Conservation (phyloP, 345 rosid genomes). For the Dipteronia sinensis region DNA sequence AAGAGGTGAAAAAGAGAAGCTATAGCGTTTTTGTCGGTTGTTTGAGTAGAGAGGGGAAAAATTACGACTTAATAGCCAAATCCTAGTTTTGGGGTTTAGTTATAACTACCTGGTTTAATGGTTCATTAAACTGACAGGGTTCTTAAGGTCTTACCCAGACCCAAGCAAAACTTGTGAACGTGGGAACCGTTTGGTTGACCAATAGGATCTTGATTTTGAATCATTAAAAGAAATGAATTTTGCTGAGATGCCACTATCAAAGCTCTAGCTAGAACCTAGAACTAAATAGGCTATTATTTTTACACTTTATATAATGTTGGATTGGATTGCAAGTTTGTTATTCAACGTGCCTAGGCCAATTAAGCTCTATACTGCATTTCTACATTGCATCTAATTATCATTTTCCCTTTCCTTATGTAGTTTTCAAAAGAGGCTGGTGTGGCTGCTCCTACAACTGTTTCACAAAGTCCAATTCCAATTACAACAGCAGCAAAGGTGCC, state of each 20-base stretch:
- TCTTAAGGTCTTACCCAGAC: no score
- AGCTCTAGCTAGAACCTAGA: background rate
- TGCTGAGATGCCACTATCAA: background rate
- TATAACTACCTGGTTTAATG: no score
- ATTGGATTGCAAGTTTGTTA: background rate
- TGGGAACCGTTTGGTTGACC: background rate
- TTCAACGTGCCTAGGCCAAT: background rate
- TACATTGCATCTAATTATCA: background rate
- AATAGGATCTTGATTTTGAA: background rate
- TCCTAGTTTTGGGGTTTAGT: no score
- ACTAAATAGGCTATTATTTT: background rate
- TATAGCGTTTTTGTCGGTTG: background rate
- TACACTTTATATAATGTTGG: background rate
- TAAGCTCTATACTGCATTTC: background rate
- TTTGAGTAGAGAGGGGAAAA: background rate
- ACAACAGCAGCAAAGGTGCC: constrained; percentile 48
- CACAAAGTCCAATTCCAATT: constrained; percentile 42
- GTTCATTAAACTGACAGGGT: no score
- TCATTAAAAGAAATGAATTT: background rate
- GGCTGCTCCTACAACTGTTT: constrained; percentile 27
- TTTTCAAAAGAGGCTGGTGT: constrained; percentile 33
- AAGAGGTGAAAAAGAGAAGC: background rate
- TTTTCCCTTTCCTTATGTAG: constrained; percentile 28
- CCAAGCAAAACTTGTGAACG: no score
- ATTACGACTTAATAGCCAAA: background rate